These are phyloP conservation scores for Amoeboaphelidium protococcarum DNA, from an alignment of 371 early-diverging fungal genomes.

Conservation along the genomic window DNA sequence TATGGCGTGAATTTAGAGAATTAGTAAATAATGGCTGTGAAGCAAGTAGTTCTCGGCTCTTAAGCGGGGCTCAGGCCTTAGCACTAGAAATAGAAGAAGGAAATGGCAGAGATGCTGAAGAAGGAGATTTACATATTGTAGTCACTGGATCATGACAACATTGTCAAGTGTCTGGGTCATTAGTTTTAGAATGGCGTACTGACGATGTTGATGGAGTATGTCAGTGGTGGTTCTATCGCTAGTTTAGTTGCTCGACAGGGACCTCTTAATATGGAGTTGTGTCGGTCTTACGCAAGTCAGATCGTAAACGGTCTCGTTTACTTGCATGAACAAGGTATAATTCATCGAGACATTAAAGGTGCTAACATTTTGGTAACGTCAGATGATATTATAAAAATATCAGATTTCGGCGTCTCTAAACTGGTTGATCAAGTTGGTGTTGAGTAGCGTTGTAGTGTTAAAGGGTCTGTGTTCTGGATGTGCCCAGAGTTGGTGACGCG, in stretches of 20 bases:
- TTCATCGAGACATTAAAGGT: slow-evolving; percentile 17
- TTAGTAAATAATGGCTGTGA: slow-evolving; percentile 9
- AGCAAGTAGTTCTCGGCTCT: slow-evolving; percentile 5
- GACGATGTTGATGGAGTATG: slow-evolving; percentile 10
- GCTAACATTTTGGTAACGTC: slow-evolving; percentile 12
- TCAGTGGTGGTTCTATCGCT: slow-evolving; percentile 2
- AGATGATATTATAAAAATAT: slow-evolving; percentile 8
- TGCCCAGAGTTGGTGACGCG: no score
- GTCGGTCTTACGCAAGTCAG: slow-evolving; percentile 9
- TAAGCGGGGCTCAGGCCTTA: background rate
- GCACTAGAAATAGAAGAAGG: background rate
- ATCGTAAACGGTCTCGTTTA: slow-evolving; percentile 9
- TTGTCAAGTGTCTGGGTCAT: slow-evolving; percentile 6
- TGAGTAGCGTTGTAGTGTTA: no score
- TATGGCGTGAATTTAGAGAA: slow-evolving; percentile 2
- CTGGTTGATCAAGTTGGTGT: no score
- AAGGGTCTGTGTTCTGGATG: no score
- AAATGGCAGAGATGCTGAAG: background rate
- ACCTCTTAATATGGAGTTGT: background rate
- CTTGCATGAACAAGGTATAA: slow-evolving; percentile 12
- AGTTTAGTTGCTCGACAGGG: slow-evolving; percentile 3
- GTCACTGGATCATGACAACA: slow-evolving; percentile 5
- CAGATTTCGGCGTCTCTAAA: slow-evolving; percentile 12
- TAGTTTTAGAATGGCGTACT: background rate
- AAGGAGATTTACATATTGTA: slow-evolving; percentile 9